These are phyloP conservation scores for Colletotrichum tofieldiae DNA, from an alignment of 2,329 filamentous ascomycete genomes.

Conservation along the genomic window DNA sequence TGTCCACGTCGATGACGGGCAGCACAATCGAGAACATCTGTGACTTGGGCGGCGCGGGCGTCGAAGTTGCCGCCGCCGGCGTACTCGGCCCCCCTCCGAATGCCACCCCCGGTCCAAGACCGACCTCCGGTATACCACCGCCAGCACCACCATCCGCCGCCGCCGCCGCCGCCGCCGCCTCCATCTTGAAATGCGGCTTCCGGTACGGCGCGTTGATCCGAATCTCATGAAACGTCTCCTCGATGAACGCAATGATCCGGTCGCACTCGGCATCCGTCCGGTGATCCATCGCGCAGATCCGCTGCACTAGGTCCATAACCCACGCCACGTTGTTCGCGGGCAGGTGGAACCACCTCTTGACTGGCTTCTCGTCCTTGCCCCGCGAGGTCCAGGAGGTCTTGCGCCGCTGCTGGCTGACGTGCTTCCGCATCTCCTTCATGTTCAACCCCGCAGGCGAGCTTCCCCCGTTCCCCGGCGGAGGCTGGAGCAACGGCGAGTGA, in stretches of 20 bases:
- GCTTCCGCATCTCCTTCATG: constrained; percentile 30
- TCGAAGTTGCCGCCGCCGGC: not conserved
- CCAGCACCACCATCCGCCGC: not conserved
- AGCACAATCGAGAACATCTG: constrained; percentile 43
- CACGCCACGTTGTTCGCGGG: constrained; percentile 44
- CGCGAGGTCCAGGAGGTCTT: constrained; percentile 33
- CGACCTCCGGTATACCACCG: not conserved
- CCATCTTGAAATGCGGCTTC: constrained; percentile 41
- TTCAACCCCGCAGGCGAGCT: not conserved
- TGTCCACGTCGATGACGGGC: constrained; percentile 43
- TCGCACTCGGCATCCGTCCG: constrained; percentile 38
- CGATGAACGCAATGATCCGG: constrained; percentile 41
- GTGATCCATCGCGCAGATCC: constrained; percentile 42
- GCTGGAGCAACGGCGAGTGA: constrained; percentile 21
- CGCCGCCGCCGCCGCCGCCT: not conserved
- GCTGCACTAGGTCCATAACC: constrained; percentile 44
- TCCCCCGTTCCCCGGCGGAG: not conserved
- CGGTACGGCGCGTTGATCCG: constrained; percentile 42
- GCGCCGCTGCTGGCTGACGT: constrained; percentile 21
- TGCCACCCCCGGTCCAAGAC: too few relatives aligned
- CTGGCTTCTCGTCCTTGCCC: constrained; percentile 9
- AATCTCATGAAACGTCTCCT: constrained; percentile 44
- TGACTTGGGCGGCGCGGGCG: not conserved
- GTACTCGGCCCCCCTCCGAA: not conserved
- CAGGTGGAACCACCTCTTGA: constrained; percentile 44